These are phyloP conservation scores for Carex scoparia DNA, from an alignment of 176 grass and related monocot species.

Conservation along the genomic window DNA sequence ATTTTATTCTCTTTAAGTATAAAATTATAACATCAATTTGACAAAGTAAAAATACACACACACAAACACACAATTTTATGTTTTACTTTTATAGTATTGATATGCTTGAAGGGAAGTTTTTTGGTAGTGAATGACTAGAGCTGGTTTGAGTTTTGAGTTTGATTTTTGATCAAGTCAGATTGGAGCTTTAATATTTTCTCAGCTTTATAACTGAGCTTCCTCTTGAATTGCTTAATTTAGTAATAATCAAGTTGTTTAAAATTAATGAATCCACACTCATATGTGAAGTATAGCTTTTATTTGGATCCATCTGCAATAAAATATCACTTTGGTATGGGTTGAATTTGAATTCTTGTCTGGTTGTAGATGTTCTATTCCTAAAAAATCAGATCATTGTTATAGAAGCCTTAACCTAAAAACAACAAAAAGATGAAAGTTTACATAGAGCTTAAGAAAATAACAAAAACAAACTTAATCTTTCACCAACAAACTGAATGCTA, in stretches of 20 bases:
- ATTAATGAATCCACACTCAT: background rate
- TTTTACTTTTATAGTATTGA: background rate
- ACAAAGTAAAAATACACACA: too few species aligned
- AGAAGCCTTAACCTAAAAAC: background rate
- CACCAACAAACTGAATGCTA: background rate
- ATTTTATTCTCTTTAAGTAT: background rate
- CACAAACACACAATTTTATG: too few species aligned
- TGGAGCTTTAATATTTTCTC: background rate
- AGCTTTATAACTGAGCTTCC: background rate
- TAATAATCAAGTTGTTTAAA: background rate
- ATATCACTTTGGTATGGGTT: background rate
- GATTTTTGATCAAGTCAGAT: background rate
- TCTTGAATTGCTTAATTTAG: background rate
- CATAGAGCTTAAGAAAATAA: background rate
- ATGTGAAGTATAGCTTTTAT: background rate
- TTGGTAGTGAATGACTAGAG: background rate
- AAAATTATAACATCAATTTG: background rate
- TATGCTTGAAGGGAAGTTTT: background rate
- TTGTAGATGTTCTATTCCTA: background rate
- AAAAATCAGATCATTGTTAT: background rate
- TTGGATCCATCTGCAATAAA: background rate
- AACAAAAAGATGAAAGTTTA: background rate
- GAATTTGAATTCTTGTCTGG: background rate
- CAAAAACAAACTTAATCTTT: background rate
- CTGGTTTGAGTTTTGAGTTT: background rate